phyloP scores from a whole-genome alignment of 208 protist species.

The Trypanosomatidae sp. region DNA sequence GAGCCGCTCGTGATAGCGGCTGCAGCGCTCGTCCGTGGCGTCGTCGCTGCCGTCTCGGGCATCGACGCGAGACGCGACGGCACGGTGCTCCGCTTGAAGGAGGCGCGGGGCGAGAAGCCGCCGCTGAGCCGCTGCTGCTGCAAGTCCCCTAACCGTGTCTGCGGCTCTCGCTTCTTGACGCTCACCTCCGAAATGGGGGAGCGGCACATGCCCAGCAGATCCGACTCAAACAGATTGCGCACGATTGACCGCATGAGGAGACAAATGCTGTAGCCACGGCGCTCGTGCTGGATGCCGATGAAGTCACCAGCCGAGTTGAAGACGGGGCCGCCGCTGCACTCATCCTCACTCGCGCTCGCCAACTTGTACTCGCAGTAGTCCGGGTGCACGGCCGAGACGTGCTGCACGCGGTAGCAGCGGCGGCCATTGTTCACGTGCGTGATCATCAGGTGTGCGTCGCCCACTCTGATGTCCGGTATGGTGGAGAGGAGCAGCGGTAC shows the following conservation, averaged over 20 bases:
- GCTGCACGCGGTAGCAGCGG: constrained; percentile 64
- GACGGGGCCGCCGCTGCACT: constrained; percentile 77
- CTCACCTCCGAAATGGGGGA: constrained; percentile 55
- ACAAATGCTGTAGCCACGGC: constrained; percentile 48
- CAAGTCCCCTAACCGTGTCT: background rate
- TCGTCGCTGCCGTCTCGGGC: too few relatives aligned
- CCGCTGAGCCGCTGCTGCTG: too few relatives aligned
- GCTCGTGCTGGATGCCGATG: constrained; percentile 82
- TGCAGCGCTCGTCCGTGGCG: too few relatives aligned
- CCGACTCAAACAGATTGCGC: constrained; percentile 64
- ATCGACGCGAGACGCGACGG: background rate
- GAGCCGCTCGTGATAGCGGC: too few relatives aligned
- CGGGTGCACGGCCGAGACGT: constrained; percentile 49
- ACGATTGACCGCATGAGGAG: constrained; percentile 73
- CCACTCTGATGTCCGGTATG: constrained; percentile 45
- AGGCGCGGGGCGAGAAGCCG: too few relatives aligned
- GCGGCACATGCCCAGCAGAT: constrained; percentile 68
- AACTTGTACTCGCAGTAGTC: constrained; percentile 78
- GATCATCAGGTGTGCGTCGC: constrained; percentile 81
- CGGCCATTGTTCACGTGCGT: constrained; percentile 51
- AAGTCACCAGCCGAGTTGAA: constrained; percentile 81
- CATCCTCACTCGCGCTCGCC: constrained; percentile 26
- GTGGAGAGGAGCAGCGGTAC: constrained; percentile 72
- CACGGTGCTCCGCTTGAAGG: too few relatives aligned
- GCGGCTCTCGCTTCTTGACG: constrained; percentile 16